Evolutionary conservation across 139 green algal genomes (phyloP), one percentile per base, ranked within the genome.

Genomic region (Haematococcus sp.): DNA sequence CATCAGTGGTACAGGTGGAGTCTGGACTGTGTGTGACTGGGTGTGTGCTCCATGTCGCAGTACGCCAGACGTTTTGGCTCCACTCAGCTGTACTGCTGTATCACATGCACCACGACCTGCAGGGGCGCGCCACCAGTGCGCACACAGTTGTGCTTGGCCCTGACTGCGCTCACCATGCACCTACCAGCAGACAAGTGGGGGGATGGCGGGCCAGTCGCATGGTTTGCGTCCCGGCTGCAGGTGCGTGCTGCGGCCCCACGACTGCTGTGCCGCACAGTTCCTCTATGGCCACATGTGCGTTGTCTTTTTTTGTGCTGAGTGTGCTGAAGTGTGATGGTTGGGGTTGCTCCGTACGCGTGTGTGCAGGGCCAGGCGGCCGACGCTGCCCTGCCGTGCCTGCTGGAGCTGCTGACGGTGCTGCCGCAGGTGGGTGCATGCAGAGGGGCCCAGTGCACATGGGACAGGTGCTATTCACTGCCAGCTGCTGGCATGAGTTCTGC

Each of bases 361-460:
- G 70, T 91, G 28, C 55, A 55, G 25, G 33, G 56, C 11, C 70
- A 85, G 35, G n/a, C 74, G 1, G 52, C 76, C 13, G 76, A 82
- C 20, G 54, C 74, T 17, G 84, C 86, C 30, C 77, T 93, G 74
- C 86, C 85, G 9, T 92, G 84, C 72, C 85, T 98, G 78, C 83
- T 97, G 79, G 93, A 97, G 77, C 69, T 98, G 70, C 86, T 98
- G 15, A 90, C 83, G 0, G 87, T 97, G 51, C 83, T 98, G 68
- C 92, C 93, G 4, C 87, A 97, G 90, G 91, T 93, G 64, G 0
- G 82, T 23, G 16, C 13, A 20, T 67, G 43, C 11, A 4, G 11
- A n/a, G 28, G 0, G 25, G 59, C 54, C 32, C 19, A 0, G 43
- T 32, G n/a, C 22, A 22, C n/a, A 23, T 23, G 17, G 30, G 20